Evolutionary conservation across 176 grass and related monocot species (phyloP), one percentile per base, ranked within the genome.

Genomic region (Paspalum vaginatum): DNA sequence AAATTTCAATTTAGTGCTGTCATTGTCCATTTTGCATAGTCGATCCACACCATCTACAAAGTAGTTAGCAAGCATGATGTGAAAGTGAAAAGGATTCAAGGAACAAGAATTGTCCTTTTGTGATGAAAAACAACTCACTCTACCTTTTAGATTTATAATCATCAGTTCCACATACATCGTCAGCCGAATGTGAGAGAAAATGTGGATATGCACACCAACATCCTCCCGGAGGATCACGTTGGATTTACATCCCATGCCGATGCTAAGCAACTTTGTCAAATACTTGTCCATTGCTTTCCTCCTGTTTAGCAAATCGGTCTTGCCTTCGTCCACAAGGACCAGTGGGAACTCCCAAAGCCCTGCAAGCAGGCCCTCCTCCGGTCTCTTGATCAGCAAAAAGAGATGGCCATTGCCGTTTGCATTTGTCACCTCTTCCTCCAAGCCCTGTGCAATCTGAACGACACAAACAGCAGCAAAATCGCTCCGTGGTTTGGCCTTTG

Each of bases 301-400:
- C 70, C 95, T 98, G 43, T 77, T 84, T 12, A 49, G 32, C 1
- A 70, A 43, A 74, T 87, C 88, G 0, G 61, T 89, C 40, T 54
- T 78, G 42, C 38, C 62, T 94, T 95, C 75, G 0, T 77, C 88
- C 42, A 98, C 42, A 65, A 93, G 85, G 77, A 95, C 75, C 6
- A 82, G 85, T 70, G 95, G 95, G 75, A 98, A 98, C 82, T 98
- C 95, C 95, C 95, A 98, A 25, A 98, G 87, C 42, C 95, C 95
- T 40, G 95, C 95, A 58, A 98, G 95, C 78, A 98, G 89, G n/a
- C 95, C 95, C 41, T 89, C 60, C 59, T 95, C 86, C 48, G 95
- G 95, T 79, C 95, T 91, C 79, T 94, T 95, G 42, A 93, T 81
- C 76, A 95, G 62, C 64, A 98, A 76, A 85, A 92, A 87, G 5